Evolutionary conservation across 2,329 filamentous ascomycete genomes (phyloP), one percentile per base, ranked within the genome.

Genomic region (Colletotrichum aenigma): DNA sequence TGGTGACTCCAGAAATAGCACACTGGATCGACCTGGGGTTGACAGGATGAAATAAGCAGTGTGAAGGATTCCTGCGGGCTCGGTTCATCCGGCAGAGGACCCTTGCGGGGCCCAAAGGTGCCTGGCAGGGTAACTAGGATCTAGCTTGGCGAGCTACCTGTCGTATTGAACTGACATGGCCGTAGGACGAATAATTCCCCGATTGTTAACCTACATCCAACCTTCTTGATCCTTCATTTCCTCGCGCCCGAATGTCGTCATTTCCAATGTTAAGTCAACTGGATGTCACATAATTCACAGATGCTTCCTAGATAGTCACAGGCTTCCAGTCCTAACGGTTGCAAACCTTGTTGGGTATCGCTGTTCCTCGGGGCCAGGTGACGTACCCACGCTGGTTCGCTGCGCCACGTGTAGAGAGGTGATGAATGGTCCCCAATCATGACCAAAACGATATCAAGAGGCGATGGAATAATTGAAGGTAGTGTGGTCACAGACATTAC

Each of bases 201-300:
- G n/a, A 7, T 13, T 7, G 4, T 52, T 0, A 13, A 52, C n/a
- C n/a, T 52, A 10, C 1, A 52, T 21, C 43, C 6, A 21, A 2
- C 6, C 43, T 13, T 52, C 0, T 13, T 21, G n/a, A 52, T 52
- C 10, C 43, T 52, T 21, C 10, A 52, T 21, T 52, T 52, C 38
- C 0, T 0, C 18, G 3, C 9, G 5, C 9, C n/a, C 18, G 0
- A 48, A 0, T 48, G 3, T 7, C 38, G 9, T 48, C 38, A 48
- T 48, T n/a, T 38, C 7, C 36, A 36, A 36, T 36, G 6, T 1
- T 16, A 16, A 36, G 34, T 36, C 13, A 1, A 36, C 6, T 36
- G 13, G 6, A 36, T 7, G 34, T 36, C 34, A 15, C 34, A 36
- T 36, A 13, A 36, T 36, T 2, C 34, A 7, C 0, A 36, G 1